Evolutionary conservation across 2,329 filamentous ascomycete species (phyloP).

Genomic region (Nothophoma quercina): DNA sequence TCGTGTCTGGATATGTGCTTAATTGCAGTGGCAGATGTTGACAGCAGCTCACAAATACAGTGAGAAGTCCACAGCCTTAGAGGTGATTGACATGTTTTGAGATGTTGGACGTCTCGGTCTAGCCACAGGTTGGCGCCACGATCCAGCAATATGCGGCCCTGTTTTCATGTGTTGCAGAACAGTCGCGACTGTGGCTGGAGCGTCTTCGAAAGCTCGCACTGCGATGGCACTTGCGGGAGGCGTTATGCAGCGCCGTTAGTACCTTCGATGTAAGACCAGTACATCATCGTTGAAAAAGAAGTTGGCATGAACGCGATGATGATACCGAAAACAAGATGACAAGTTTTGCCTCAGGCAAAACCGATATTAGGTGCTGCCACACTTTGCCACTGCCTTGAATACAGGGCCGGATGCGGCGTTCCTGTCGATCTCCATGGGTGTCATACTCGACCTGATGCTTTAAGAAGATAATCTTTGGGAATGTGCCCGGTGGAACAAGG

Average conservation of each 20-base stretch:
- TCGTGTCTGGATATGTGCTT: neutral
- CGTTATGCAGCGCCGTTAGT: slow-evolving; percentile 4
- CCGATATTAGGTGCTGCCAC: neutral
- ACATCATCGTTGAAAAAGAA: no score
- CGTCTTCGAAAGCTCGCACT: neutral
- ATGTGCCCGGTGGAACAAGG: neutral
- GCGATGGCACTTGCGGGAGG: neutral
- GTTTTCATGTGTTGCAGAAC: neutral
- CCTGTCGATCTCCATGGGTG: slow-evolving; percentile 14
- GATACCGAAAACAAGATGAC: neutral
- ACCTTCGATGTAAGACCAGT: neutral
- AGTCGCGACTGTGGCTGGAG: neutral
- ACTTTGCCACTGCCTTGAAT: slow-evolving; percentile 12
- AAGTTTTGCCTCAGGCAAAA: neutral
- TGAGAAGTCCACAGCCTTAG: no score
- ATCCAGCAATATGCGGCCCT: neutral
- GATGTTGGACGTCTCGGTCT: no score
- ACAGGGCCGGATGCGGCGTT: neutral
- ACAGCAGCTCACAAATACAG: no score
- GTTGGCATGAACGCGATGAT: no score
- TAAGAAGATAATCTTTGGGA: neutral
- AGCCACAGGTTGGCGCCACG: neutral
- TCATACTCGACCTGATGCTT: neutral
- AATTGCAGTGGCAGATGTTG: neutral
- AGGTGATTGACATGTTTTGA: no score